Evolutionary conservation across 768 basidiomycete genomes (phyloP).

Genomic region (Crepidotus variabilis): DNA sequence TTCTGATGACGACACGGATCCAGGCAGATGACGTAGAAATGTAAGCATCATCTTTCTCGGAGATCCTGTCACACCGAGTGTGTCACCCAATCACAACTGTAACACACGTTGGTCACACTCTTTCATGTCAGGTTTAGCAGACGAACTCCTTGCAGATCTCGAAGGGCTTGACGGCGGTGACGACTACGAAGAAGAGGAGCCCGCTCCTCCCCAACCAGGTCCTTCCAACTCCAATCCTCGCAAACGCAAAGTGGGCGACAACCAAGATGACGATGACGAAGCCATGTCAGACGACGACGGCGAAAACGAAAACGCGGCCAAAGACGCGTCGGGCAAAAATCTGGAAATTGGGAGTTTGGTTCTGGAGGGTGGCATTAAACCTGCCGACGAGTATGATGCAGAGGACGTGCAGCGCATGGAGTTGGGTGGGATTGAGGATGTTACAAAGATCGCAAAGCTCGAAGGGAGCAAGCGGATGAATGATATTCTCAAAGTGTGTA

Average conservation of each 20-base stretch:
- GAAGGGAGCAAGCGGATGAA: slow-evolving; percentile 84
- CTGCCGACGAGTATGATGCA: slow-evolving; percentile 92
- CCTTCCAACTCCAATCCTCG: slow-evolving; percentile 63
- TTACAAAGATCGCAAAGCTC: slow-evolving; percentile 83
- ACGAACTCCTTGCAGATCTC: slow-evolving; percentile 91
- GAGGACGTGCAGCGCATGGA: slow-evolving; percentile 97
- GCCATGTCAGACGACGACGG: slow-evolving; percentile 37
- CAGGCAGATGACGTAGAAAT: slow-evolving; percentile 3
- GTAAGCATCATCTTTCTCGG: neutral
- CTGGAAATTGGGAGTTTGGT: slow-evolving; percentile 57
- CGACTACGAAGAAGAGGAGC: slow-evolving; percentile 38
- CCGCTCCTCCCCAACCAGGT: slow-evolving; percentile 20
- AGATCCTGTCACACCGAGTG: neutral
- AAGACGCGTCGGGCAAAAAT: slow-evolving; percentile 37
- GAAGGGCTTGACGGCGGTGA: slow-evolving; percentile 79
- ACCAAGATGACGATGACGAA: slow-evolving; percentile 48
- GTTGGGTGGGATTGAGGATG: slow-evolving; percentile 78
- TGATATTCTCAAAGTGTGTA: slow-evolving; percentile 74
- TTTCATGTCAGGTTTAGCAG: slow-evolving; percentile 76
- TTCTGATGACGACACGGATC: slow-evolving; percentile 15
- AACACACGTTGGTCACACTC: neutral
- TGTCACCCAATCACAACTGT: neutral
- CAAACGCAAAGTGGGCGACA: slow-evolving; percentile 38
- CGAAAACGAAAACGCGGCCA: slow-evolving; percentile 44
- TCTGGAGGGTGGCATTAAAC: slow-evolving; percentile 82